phyloP scores from a whole-genome alignment of 805 yeast species.

The Jamesozyma piceae region DNA sequence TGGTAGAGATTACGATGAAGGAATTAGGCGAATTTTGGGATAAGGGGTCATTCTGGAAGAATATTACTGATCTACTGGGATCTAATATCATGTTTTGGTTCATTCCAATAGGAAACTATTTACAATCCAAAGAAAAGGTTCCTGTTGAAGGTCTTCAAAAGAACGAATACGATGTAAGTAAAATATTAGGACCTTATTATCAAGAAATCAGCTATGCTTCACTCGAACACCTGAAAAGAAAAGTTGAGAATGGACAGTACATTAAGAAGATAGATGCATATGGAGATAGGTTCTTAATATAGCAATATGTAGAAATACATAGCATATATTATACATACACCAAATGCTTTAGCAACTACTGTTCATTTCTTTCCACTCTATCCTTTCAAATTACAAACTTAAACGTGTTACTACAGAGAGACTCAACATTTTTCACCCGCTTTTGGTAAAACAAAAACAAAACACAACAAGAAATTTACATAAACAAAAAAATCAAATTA shows the following conservation, averaged over 20 bases:
- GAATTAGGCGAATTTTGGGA: constrained; percentile 20
- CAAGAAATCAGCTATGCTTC: constrained; percentile 15
- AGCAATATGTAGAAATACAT: too few relatives aligned
- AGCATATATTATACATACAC: too few relatives aligned
- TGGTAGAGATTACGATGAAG: constrained; percentile 31
- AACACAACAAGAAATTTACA: too few relatives aligned
- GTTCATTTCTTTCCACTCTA: too few relatives aligned
- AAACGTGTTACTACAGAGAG: too few relatives aligned
- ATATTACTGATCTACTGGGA: constrained; percentile 28
- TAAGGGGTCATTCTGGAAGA: constrained; percentile 15
- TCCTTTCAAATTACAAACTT: too few relatives aligned
- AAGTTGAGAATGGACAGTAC: constrained; percentile 25
- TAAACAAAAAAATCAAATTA: too few relatives aligned
- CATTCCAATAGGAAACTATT: constrained; percentile 19
- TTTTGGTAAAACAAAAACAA: too few relatives aligned
- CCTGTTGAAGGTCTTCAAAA: background rate
- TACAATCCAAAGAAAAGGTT: constrained; percentile 4
- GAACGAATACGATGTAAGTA: background rate
- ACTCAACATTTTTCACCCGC: too few relatives aligned
- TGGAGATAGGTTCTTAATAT: constrained; percentile 2
- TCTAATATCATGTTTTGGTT: constrained; percentile 23
- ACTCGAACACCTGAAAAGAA: constrained; percentile 14
- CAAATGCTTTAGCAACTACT: too few relatives aligned
- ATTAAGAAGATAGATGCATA: constrained; percentile 6
- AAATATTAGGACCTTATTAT: constrained; percentile 23